Conservation (phyloP, 1,284 basidiomycete species). For the Cutaneotrichosporon sp. region DNA sequence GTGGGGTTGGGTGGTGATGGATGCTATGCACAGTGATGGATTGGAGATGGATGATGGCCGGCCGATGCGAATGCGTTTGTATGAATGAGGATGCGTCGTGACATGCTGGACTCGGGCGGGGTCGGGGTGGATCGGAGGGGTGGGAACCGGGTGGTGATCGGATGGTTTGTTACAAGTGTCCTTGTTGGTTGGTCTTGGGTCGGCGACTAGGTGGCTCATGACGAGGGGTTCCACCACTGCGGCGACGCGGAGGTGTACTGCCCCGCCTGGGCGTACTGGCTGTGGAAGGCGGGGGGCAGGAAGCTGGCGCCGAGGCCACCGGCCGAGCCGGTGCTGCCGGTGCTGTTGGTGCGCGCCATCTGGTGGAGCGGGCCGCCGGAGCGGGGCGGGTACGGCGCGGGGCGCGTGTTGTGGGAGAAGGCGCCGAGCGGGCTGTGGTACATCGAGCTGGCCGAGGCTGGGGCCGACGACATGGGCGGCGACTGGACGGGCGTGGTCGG, state of each 20-base stretch:
- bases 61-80: not conserved
- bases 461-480: not conserved
- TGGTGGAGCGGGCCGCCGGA: not conserved
- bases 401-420: constrained; percentile 1
- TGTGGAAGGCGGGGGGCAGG: not conserved
- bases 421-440: not conserved
- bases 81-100: not conserved
- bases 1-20: not conserved
- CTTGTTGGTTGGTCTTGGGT: not conserved
- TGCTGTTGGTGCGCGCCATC: not conserved
- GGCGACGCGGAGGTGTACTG: too few relatives aligned
- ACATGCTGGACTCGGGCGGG: not conserved
- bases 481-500: constrained; percentile 7
- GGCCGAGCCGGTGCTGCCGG: not conserved
- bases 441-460: constrained; percentile 8
- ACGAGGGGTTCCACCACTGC: not conserved
- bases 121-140: not conserved
- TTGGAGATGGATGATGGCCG: constrained; percentile 3
- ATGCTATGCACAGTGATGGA: constrained; percentile 4
- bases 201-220: not conserved
- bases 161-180: not conserved
- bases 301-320: not conserved
- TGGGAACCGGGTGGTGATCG: too few relatives aligned
- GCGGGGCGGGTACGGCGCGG: constrained; percentile 4
- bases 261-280: not conserved